A percentile compares a stretch with the other conserved stretches of the same genome.
Conservation (phyloP, 2,329 filamentous ascomycete species). For the Fusarium bulbicola region DNA sequence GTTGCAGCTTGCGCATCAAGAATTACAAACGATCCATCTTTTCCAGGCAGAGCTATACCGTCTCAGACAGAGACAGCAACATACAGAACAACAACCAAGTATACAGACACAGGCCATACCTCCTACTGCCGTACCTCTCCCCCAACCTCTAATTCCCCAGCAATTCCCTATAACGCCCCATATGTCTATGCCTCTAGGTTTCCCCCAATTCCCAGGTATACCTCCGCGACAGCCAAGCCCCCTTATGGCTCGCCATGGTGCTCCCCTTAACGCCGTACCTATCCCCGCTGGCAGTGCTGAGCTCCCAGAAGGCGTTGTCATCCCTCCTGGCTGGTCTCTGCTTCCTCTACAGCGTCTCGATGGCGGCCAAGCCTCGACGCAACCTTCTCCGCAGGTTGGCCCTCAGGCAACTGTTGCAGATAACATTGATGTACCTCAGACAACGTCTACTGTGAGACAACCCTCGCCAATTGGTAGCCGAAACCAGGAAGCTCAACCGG, state of each 20-base stretch:
- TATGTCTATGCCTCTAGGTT: constrained; percentile 22
- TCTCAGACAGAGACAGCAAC: constrained; percentile 63
- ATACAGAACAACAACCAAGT: constrained; percentile 42
- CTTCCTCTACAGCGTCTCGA: constrained; percentile 68
- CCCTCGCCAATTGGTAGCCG: constrained; percentile 23
- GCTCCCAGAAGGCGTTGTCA: constrained; percentile 69
- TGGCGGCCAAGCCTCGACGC: constrained; percentile 39
- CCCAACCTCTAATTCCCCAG: constrained; percentile 24
- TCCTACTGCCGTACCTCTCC: constrained; percentile 12
- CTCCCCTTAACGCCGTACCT: constrained; percentile 54
- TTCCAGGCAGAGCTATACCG: constrained; percentile 74
- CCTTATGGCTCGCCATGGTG: constrained; percentile 59
- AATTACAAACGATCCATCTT: constrained; percentile 73
- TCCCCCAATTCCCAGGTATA: constrained; percentile 36
- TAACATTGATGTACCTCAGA: constrained; percentile 7
- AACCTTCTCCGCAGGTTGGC: constrained; percentile 37
- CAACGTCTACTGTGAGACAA: constrained; percentile 22
- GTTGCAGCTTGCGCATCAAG: constrained; percentile 71
- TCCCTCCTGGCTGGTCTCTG: constrained; percentile 72
- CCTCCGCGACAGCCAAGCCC: constrained; percentile 53
- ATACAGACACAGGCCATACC: constrained; percentile 18
- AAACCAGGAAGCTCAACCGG: constrained; percentile 23
- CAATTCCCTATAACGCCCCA: constrained; percentile 29
- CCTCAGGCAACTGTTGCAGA: constrained; percentile 31
- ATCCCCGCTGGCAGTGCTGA: constrained; percentile 70